Evolutionary conservation across 2,329 filamentous ascomycete species (phyloP).

Genomic region (Penicillium frequentans): DNA sequence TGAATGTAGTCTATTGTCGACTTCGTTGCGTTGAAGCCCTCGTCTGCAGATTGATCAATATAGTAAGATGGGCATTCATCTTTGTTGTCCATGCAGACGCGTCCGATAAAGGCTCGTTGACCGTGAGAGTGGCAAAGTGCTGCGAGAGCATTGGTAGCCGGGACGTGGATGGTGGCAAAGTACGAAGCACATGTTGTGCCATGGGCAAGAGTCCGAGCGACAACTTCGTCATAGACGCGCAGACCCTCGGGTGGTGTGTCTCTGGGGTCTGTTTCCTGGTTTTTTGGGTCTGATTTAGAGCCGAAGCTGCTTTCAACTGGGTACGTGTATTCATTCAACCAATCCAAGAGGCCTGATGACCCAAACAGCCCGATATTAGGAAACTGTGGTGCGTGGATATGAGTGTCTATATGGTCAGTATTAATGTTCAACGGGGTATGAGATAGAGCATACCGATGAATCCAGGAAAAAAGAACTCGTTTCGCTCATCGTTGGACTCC

Average conservation of each 20-base stretch:
- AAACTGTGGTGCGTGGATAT: slow-evolving; percentile 93
- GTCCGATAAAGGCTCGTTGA: slow-evolving; percentile 86
- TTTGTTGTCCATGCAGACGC: slow-evolving; percentile 87
- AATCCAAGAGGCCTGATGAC: slow-evolving; percentile 86
- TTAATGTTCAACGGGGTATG: not conserved
- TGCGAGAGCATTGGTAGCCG: slow-evolving; percentile 86
- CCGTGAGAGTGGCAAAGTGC: slow-evolving; percentile 76
- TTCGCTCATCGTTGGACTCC: slow-evolving; percentile 38
- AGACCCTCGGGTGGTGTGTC: slow-evolving; percentile 25
- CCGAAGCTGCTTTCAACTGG: slow-evolving; percentile 80
- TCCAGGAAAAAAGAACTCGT: slow-evolving; percentile 48
- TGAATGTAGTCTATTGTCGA: slow-evolving; percentile 65
- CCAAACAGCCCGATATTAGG: slow-evolving; percentile 94
- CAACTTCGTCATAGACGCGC: slow-evolving; percentile 71
- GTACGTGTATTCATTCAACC: slow-evolving; percentile 93
- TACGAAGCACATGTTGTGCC: slow-evolving; percentile 95
- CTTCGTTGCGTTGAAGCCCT: slow-evolving; percentile 57
- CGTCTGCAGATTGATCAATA: slow-evolving; percentile 63
- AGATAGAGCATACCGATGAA: slow-evolving; percentile 35
- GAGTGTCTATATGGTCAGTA: slow-evolving; percentile 61
- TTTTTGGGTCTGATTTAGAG: slow-evolving; percentile 17
- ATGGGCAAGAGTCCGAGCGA: slow-evolving; percentile 78
- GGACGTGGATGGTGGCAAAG: slow-evolving; percentile 85
- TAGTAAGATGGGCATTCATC: slow-evolving; percentile 73
- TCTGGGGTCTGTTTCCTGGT: slow-evolving; percentile 13